Base-by-base conservation (phyloP, 306 rosid species). In the Purshia tridentata region DNA sequence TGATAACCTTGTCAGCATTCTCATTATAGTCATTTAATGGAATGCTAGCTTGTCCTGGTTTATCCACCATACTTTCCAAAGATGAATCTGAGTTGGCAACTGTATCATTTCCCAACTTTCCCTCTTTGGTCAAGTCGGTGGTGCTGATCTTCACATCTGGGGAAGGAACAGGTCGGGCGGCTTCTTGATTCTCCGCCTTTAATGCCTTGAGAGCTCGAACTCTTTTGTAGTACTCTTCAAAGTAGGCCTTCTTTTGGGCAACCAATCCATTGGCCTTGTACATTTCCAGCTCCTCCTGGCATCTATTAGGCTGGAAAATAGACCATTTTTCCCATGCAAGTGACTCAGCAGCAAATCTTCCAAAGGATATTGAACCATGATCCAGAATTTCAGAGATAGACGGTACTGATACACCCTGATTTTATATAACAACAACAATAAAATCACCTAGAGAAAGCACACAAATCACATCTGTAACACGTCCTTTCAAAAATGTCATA, bases 251-350 rank as follows among this genome's bases (percentile, higher is more conserved):
- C 76, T 81, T 81, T 63, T 77, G 85, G 5, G 78, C 81, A 20
- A 81, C 82, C 60, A 81, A 77, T 23, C 81, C 85, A 48, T 74
- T 77, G 49, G 72, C 69, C 72, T 72, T 77, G 75, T 77, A 81
- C 69, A 52, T 77, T 49, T 72, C 81, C n/a, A 81, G 81, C 81
- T 77, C 85, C 79, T 77, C 79, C 64, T 63, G 78, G 53, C 81
- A 62, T 19, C 65, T 63, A 39, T 81, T 73, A 40, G 77, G 81
- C 54, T 69, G 78, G 70, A 81, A 81, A 39, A 68, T 81, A 8
- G 81, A 77, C 76, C 85, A 11, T 74, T 68, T 81, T 67, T 77
- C 81, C 85, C 84, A 81, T 13, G 74, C 72, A 47, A 81, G 85
- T 4, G 81, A 22, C 54, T 81, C 85, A 0, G 14, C 69, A 39